These are phyloP conservation scores for Buxus sempervirens DNA, from an alignment of 164 flowering plant genomes.

Conservation along the genomic window DNA sequence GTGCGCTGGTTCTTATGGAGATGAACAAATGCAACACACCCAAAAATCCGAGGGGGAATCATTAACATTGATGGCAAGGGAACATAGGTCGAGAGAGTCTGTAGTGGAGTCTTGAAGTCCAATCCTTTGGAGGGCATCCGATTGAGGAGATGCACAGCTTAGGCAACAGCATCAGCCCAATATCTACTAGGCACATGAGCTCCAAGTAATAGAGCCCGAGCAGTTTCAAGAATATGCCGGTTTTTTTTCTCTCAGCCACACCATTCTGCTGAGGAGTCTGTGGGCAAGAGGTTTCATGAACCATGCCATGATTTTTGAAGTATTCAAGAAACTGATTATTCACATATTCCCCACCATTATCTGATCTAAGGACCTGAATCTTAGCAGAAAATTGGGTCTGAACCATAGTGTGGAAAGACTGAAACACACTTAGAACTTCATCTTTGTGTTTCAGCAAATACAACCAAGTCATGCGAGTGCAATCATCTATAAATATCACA, in stretches of 20 bases:
- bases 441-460: no score
- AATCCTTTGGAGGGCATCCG: background rate
- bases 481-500: slow-evolving; percentile 9
- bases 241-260: slow-evolving; percentile 2
- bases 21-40: background rate
- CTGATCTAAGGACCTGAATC: background rate
- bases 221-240: background rate
- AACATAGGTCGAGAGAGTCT: background rate
- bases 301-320: background rate
- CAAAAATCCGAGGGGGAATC: slow-evolving; percentile 2
- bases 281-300: slow-evolving; percentile 11
- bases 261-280: slow-evolving; percentile 11
- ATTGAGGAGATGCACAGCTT: background rate
- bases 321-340: background rate
- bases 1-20: background rate
- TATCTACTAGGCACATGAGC: background rate
- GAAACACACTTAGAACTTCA: no score
- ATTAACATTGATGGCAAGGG: background rate
- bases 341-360: slow-evolving; percentile 7
- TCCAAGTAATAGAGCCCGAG: slow-evolving; percentile 4
- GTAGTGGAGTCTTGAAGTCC: no score
- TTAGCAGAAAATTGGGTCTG: slow-evolving; percentile 2
- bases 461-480: slow-evolving; percentile 8
- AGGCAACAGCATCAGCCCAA: background rate
- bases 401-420: no score